These are phyloP conservation scores for Cytospora paraplurivora DNA, from an alignment of 2,329 filamentous ascomycete genomes.

Conservation along the genomic window DNA sequence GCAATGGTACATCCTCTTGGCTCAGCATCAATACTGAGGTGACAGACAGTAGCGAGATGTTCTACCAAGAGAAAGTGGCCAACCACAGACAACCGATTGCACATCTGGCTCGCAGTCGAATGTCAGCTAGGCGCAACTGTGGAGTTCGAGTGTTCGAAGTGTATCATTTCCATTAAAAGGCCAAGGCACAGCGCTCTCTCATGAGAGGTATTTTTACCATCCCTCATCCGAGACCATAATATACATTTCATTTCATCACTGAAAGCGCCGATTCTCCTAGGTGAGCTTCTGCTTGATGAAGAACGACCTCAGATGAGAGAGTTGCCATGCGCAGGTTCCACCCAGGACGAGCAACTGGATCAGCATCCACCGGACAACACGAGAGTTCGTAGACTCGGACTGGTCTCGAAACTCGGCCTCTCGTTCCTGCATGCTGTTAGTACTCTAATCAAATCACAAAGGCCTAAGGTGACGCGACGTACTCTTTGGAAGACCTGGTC, in stretches of 20 bases:
- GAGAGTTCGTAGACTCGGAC: conserved; percentile 87
- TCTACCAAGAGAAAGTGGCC: not conserved
- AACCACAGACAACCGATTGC: not conserved
- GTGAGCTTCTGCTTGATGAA: conserved; percentile 99
- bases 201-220: conserved; percentile 21
- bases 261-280: conserved; percentile 42
- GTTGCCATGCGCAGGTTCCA: conserved; percentile 92
- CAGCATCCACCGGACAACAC: conserved; percentile 91
- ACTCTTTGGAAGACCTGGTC: conserved; percentile 98
- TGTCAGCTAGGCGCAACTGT: not conserved
- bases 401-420: conserved; percentile 98
- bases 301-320: conserved; percentile 92
- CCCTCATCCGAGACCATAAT: conserved; percentile 13
- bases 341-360: conserved; percentile 85
- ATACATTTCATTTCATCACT: conserved; percentile 21
- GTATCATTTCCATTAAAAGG: conserved; percentile 19
- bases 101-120: not conserved
- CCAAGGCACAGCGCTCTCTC: conserved; percentile 19
- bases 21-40: not conserved
- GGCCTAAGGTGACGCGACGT: conserved; percentile 36
- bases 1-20: not conserved
- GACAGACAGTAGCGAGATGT: not conserved
- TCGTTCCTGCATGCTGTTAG: conserved; percentile 67
- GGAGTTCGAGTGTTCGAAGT: not conserved
- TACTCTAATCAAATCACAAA: conserved; percentile 8